Conservation (phyloP, 768 basidiomycete genomes). For the Podaxis sp. region DNA sequence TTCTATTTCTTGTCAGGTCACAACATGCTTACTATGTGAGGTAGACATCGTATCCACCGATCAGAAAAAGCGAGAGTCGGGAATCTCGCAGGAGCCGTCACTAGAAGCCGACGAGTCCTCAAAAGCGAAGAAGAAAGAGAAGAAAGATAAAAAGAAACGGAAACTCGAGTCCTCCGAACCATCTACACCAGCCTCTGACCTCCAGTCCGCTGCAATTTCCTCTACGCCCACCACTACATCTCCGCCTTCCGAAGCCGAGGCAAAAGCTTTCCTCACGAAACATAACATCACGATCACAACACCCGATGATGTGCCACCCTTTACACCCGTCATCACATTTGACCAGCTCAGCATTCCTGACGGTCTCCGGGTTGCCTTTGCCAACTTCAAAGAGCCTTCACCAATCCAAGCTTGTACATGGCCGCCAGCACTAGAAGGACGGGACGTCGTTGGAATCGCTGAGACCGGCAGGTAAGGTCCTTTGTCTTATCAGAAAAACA, state of each 20-base stretch:
- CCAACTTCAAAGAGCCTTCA: slow-evolving; percentile 80
- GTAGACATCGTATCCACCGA: neutral
- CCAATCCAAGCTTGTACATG: slow-evolving; percentile 96
- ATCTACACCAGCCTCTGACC: slow-evolving; percentile 17
- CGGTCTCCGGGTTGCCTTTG: slow-evolving; percentile 60
- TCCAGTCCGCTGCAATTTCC: slow-evolving; percentile 18
- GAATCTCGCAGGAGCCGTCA: neutral
- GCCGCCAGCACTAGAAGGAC: slow-evolving; percentile 79
- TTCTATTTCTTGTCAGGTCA: neutral
- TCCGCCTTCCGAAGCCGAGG: slow-evolving; percentile 40
- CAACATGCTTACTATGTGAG: neutral
- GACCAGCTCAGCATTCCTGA: slow-evolving; percentile 64
- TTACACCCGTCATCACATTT: slow-evolving; percentile 74
- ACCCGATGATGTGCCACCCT: slow-evolving; percentile 39
- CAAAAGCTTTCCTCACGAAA: slow-evolving; percentile 58
- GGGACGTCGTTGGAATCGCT: slow-evolving; percentile 93
- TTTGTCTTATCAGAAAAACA: neutral
- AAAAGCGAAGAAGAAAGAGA: slow-evolving; percentile 24
- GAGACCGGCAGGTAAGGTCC: slow-evolving; percentile 81
- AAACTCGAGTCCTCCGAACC: slow-evolving; percentile 32
- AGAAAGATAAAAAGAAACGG: slow-evolving; percentile 40
- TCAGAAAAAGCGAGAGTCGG: neutral
- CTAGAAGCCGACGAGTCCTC: slow-evolving; percentile 4
- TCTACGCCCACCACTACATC: slow-evolving; percentile 19
- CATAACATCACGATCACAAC: slow-evolving; percentile 75